Evolutionary conservation across 2,329 filamentous ascomycete species (phyloP), one percentile per base, ranked within the genome.

Genomic region (Nigrospora sphaerica): DNA sequence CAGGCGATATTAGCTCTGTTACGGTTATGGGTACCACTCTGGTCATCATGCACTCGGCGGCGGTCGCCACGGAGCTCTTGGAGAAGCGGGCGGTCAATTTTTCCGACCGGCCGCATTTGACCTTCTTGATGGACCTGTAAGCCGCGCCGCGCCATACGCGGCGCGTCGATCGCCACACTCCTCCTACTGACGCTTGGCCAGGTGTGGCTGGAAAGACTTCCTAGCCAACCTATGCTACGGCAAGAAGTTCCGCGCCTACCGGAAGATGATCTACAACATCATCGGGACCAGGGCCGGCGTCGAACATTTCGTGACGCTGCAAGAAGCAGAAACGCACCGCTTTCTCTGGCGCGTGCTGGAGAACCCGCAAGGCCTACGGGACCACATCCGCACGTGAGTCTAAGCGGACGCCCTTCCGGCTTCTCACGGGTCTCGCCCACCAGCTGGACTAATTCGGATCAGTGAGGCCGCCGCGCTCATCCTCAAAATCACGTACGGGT

Each of bases 201-300:
- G 54, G 49, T 45, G 64, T 10, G 71, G 69, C 6, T 72, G 62
- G 65, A 63, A 62, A 9, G 54, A 69, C 16, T 49, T 61, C 0
- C 49, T 71, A 2, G 60, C 60, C 3, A 46, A 68, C 16, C 54
- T 58, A 18, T 57, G 57, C 12, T 68, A 73, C 44, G 63, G 64
- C 11, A 57, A 63, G 13, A 62, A 55, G 6, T 67, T 69, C 17
- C 62, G 62, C 28, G 58, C 58, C 3, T 64, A 73, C 40, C 71
- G 75, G 12, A 77, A 71, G 54, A 63, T 69, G 11, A 63, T 73
- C 36, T 60, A 63, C 23, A 62, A 64, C n/a, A 60, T 70, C 12
- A 59, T 78, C 6, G 74, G 75, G 1, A 68, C 71, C 1, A 69
- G 69, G 33, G 46, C 52, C 0, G 52, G 62, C 0, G 63, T 69